Conservation (phyloP, 495 filamentous ascomycete species). For the Darksidea phi region DNA sequence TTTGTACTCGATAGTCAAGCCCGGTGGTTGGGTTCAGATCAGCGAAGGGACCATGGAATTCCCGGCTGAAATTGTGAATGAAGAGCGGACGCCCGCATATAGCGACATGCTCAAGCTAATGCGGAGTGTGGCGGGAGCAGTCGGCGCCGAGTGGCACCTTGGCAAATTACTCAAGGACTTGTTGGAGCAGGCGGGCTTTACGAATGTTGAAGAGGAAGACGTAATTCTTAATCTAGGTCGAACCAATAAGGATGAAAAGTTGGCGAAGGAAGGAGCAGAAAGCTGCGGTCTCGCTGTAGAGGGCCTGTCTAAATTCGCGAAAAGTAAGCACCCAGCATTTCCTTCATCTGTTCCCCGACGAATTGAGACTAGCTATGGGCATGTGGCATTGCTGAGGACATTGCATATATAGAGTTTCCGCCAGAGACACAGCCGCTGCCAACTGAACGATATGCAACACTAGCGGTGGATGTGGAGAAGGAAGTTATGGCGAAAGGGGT, state of each 20-base stretch:
- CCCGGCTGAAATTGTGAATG: slow-evolving; percentile 1
- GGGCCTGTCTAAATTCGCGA: background rate
- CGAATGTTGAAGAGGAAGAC: no score
- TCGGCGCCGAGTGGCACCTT: background rate
- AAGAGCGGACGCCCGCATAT: background rate
- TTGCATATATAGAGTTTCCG: background rate
- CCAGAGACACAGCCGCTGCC: slow-evolving; percentile 1
- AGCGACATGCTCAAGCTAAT: background rate
- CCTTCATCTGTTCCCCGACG: no score
- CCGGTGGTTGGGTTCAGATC: slow-evolving; percentile 2
- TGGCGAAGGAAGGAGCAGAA: background rate
- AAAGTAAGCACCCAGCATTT: no score
- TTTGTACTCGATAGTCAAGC: background rate
- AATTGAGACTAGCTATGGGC: no score
- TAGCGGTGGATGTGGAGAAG: background rate
- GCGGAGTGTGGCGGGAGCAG: background rate
- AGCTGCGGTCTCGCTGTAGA: background rate
- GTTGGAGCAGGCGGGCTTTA: no score
- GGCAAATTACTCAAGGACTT: background rate
- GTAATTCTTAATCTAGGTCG: no score
- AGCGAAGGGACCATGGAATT: slow-evolving; percentile 1
- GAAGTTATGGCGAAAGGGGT: background rate
- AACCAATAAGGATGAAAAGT: background rate
- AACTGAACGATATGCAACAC: slow-evolving; percentile 1
- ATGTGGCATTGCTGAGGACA: background rate